phyloP scores from a whole-genome alignment of 257 asterid species.

The Schizonepeta tenuifolia region DNA sequence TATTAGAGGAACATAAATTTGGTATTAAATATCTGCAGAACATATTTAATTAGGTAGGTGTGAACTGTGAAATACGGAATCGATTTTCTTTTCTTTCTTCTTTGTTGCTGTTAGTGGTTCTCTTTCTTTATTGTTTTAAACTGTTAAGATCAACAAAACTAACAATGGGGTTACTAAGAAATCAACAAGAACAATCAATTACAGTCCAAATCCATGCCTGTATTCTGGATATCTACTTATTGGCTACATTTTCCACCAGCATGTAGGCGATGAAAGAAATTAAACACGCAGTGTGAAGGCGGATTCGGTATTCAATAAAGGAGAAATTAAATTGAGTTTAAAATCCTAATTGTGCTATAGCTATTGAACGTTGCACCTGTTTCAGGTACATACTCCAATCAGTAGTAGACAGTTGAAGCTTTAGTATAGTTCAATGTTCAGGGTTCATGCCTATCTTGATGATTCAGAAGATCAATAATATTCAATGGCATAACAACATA shows the following conservation, averaged over 20 bases:
- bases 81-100: neutral
- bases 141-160: neutral
- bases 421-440: neutral
- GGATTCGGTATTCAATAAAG: neutral
- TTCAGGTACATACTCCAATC: neutral
- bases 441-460: neutral
- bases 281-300: neutral
- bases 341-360: neutral
- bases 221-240: neutral
- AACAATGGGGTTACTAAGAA: neutral
- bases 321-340: neutral
- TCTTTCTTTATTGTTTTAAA: neutral
- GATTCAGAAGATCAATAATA: neutral
- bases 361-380: neutral
- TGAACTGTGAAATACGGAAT: neutral
- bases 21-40: slow-evolving; percentile 73
- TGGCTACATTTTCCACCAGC: neutral
- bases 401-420: neutral
- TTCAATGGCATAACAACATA: neutral
- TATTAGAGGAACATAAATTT: too few species aligned
- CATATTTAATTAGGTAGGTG: neutral
- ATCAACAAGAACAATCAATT: neutral
- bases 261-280: neutral
- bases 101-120: neutral
- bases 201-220: neutral